A percentile compares a stretch with the other conserved stretches of the same genome.
These are phyloP conservation scores for Pythium aristosporum DNA, from an alignment of 352 stramenopile species.

Conservation along the genomic window DNA sequence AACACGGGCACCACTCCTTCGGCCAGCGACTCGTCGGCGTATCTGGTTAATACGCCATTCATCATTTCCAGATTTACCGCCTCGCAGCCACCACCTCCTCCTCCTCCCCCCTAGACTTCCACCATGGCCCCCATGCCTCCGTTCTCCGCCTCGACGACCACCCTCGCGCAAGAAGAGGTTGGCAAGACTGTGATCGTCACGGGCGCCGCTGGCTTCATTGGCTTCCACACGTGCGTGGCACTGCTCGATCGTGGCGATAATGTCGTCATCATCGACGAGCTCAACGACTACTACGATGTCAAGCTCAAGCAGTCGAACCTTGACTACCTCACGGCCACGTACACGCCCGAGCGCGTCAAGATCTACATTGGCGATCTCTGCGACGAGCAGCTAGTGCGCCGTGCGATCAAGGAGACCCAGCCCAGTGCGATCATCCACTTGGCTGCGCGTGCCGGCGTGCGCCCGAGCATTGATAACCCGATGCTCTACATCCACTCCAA, in stretches of 20 bases:
- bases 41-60: neutral
- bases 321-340: slow-evolving; percentile 64
- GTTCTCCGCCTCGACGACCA: slow-evolving; percentile 25
- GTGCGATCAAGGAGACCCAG: slow-evolving; percentile 87
- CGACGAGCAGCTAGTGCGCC: slow-evolving; percentile 88
- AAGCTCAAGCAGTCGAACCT: slow-evolving; percentile 96
- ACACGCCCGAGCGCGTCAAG: slow-evolving; percentile 49
- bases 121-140: slow-evolving; percentile 34
- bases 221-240: slow-evolving; percentile 92
- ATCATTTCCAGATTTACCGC: slow-evolving; percentile 16
- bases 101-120: neutral
- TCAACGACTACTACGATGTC: slow-evolving; percentile 99
- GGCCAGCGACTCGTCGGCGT: too few species aligned
- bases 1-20: too few species aligned
- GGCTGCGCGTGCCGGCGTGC: slow-evolving; percentile 94
- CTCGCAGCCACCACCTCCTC: neutral
- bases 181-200: slow-evolving; percentile 76
- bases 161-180: neutral
- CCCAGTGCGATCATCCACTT: slow-evolving; percentile 93
- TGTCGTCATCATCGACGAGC: slow-evolving; percentile 97
- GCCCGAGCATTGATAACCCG: slow-evolving; percentile 97
- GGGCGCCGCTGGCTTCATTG: slow-evolving; percentile 96
- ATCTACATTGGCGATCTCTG: slow-evolving; percentile 94
- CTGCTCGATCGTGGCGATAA: slow-evolving; percentile 86
- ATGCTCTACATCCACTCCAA: slow-evolving; percentile 98